phyloP scores from a whole-genome alignment of 108 stramenopile genomes.

The Pseudonitzschia multiseries region DNA sequence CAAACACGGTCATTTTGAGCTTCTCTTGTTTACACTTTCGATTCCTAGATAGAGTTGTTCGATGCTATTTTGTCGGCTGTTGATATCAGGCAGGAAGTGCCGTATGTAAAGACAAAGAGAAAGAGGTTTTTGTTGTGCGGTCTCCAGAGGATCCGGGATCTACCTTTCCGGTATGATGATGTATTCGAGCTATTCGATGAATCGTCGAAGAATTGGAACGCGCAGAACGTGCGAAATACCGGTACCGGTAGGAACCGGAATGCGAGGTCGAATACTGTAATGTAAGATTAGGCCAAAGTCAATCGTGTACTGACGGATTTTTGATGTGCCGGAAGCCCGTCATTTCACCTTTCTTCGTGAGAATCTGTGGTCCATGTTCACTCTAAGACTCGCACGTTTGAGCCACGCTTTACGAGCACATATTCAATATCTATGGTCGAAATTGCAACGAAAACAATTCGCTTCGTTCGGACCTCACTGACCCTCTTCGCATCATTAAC shows the following conservation, averaged over 20 bases:
- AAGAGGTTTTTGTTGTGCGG: too few relatives aligned
- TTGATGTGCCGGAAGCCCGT: not conserved
- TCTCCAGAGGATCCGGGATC: not conserved
- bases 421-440: not conserved
- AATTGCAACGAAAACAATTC: not conserved
- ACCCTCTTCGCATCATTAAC: not conserved
- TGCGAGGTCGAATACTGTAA: not conserved
- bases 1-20: not conserved
- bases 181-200: too few relatives aligned
- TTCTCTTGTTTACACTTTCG: not conserved
- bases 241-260: not conserved
- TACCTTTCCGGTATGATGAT: too few relatives aligned
- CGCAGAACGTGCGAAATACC: not conserved
- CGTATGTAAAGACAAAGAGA: too few relatives aligned
- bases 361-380: not conserved
- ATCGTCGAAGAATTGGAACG: not conserved
- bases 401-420: too few relatives aligned
- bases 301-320: slow-evolving; percentile 7
- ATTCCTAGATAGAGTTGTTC: not conserved
- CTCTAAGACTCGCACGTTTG: not conserved
- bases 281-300: not conserved
- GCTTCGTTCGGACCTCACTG: not conserved
- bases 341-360: not conserved
- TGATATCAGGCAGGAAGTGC: too few relatives aligned
- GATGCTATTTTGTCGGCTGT: not conserved